Conservation (phyloP, 208 protist species). For the Crithidia thermophila region DNA sequence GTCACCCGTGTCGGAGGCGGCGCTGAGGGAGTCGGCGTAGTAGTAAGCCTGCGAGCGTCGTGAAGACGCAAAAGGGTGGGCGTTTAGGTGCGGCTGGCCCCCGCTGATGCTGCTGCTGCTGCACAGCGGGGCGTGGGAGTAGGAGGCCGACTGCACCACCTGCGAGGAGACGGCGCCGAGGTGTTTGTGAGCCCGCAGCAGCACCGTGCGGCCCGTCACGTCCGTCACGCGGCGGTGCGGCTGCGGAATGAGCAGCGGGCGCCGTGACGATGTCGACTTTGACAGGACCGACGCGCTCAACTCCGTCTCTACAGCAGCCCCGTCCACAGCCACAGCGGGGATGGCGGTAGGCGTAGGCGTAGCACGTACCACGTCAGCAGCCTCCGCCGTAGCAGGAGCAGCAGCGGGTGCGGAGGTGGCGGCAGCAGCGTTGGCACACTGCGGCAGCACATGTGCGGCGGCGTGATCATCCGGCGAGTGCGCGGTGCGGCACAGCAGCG, state of each 20-base stretch:
- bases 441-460: conserved; percentile 1
- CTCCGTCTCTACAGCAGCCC: no score
- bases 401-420: neutral
- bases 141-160: neutral
- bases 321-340: no score
- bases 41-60: neutral
- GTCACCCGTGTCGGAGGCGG: neutral
- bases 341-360: no score
- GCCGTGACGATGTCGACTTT: neutral
- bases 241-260: conserved; percentile 15
- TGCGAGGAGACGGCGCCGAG: neutral
- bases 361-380: neutral
- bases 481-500: neutral
- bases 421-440: neutral
- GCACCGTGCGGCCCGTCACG: neutral
- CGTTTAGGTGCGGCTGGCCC: no score
- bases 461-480: conserved; percentile 5
- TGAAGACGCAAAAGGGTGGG: no score
- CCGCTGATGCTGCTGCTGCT: neutral
- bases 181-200: conserved; percentile 5
- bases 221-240: neutral
- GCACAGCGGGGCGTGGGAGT: neutral
- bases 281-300: no score
- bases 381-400: neutral
- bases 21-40: neutral